Conservation (phyloP, 2,329 filamentous ascomycete species). For the Penicillium italicum region DNA sequence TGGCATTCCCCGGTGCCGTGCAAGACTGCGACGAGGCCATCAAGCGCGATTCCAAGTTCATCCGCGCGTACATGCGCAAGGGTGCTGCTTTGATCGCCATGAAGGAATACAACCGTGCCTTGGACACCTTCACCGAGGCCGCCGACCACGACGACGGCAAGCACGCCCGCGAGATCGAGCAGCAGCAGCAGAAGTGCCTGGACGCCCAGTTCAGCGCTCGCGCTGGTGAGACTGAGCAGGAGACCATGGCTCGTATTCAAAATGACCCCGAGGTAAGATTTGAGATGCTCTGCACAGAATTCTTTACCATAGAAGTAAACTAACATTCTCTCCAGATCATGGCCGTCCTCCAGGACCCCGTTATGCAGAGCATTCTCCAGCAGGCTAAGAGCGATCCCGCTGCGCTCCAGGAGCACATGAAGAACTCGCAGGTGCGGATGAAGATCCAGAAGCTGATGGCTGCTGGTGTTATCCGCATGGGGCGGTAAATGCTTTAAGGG, state of each 20-base stretch:
- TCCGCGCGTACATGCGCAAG: slow-evolving; percentile 94
- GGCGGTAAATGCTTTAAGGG: slow-evolving; percentile 43
- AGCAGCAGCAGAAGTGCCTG: slow-evolving; percentile 89
- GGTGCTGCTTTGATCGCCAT: slow-evolving; percentile 94
- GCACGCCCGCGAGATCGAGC: slow-evolving; percentile 86
- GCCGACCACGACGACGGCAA: slow-evolving; percentile 72
- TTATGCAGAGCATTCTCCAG: slow-evolving; percentile 97
- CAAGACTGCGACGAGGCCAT: slow-evolving; percentile 90
- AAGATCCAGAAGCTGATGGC: slow-evolving; percentile 96
- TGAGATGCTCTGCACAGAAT: not conserved
- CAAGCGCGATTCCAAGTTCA: slow-evolving; percentile 85
- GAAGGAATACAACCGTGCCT: slow-evolving; percentile 94
- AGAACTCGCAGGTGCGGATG: slow-evolving; percentile 75
- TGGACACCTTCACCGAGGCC: slow-evolving; percentile 85
- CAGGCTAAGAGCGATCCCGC: slow-evolving; percentile 92
- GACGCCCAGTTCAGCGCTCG: slow-evolving; percentile 83
- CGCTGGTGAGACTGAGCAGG: slow-evolving; percentile 92
- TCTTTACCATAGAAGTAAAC: slow-evolving; percentile 24
- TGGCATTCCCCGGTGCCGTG: slow-evolving; percentile 90
- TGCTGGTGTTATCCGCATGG: slow-evolving; percentile 83
- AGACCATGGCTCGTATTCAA: slow-evolving; percentile 87
- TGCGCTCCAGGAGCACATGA: slow-evolving; percentile 95
- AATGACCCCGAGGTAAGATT: slow-evolving; percentile 78
- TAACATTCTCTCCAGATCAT: slow-evolving; percentile 60
- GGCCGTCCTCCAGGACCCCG: slow-evolving; percentile 85